Evolutionary conservation across 306 rosid species (phyloP).

Genomic region (Pyrus pyrifolia): DNA sequence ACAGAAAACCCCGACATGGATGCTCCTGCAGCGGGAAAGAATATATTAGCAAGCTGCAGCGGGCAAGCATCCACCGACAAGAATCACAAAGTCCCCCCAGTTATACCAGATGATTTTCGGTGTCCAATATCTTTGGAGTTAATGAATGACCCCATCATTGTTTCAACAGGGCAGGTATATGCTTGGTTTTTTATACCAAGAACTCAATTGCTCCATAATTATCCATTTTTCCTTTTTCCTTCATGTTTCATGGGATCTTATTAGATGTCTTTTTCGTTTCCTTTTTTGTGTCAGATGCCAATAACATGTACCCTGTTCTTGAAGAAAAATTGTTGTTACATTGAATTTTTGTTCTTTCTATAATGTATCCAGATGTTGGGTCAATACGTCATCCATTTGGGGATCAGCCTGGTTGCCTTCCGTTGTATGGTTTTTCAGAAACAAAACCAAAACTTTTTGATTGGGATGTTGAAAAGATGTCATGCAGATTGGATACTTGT

Average conservation of each 20-base stretch:
- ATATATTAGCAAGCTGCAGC: conserved; percentile 37
- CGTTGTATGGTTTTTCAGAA: not conserved
- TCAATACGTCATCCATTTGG: not conserved
- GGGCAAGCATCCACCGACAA: conserved; percentile 40
- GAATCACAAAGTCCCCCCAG: conserved; percentile 43
- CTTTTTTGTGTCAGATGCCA: not conserved
- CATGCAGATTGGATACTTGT: conserved; percentile 11
- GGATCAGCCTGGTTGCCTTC: not conserved
- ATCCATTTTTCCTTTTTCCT: not conserved
- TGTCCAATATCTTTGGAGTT: conserved; percentile 96
- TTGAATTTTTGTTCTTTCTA: conserved; percentile 17
- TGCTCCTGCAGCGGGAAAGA: conserved; percentile 36
- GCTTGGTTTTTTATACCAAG: conserved; percentile 4
- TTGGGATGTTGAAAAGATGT: not conserved
- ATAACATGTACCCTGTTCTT: not conserved
- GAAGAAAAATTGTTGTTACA: not conserved
- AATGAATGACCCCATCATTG: conserved; percentile 96
- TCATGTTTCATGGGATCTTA: not conserved
- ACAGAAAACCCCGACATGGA: conserved; percentile 62
- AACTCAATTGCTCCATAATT: not conserved
- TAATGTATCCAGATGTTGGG: conserved; percentile 4
- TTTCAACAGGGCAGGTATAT: conserved; percentile 97
- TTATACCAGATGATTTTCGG: conserved; percentile 83
- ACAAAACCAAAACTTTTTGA: not conserved
- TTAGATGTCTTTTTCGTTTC: not conserved